Base-by-base conservation (phyloP, 2,329 filamentous ascomycete genomes). In the Trichoderma sp. region DNA sequence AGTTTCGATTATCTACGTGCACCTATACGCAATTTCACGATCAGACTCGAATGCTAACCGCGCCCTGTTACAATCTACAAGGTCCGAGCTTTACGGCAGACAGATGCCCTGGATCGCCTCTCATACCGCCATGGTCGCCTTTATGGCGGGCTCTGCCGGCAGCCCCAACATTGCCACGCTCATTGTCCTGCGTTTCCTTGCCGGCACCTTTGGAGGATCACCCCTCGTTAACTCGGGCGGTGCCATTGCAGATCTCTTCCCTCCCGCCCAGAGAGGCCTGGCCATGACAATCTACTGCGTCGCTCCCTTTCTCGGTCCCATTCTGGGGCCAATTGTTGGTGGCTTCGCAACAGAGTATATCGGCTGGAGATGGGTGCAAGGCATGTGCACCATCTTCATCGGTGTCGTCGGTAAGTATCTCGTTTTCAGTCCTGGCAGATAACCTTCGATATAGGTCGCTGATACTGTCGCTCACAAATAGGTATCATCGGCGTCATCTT, bases 41-140 rank as follows among this genome's bases (percentile, higher is more conserved):
- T 24, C 21, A 14, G 1, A 12, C 34, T 39, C 34, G 34, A 39
- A 39, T 39, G 34, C 34, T 39, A 39, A 39, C 30, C 30, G 30
- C 30, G 9, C 30, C 30, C 7, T 7, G 30, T 34, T 34, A 34
- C 34, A 39, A 39, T 14, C 34, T 39, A 39, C 34, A 14, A 39
- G 34, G 19, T 84, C 84, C 30, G 88, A 91, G 71, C 75, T 90
- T 21, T 87, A 84, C 61, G 88, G 85, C 3, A 80, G 85, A 7
- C 82, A 89, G 71, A 73, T 83, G 47, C 79, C 90, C 24, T 88
- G 89, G 72, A 80, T 85, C 68, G 74, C 79, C 61, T 87, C 85
- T 3, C 88, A 87, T 70, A 74, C 81, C 58, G 78, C 80, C 84
- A 1, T 39, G 34, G 34, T 39, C 34, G 82, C 81, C 1, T 90